A percentile compares a stretch with the other conserved stretches of the same genome.
phyloP scores from a whole-genome alignment of 768 basidiomycete genomes.

The Agaricus bisporus region DNA sequence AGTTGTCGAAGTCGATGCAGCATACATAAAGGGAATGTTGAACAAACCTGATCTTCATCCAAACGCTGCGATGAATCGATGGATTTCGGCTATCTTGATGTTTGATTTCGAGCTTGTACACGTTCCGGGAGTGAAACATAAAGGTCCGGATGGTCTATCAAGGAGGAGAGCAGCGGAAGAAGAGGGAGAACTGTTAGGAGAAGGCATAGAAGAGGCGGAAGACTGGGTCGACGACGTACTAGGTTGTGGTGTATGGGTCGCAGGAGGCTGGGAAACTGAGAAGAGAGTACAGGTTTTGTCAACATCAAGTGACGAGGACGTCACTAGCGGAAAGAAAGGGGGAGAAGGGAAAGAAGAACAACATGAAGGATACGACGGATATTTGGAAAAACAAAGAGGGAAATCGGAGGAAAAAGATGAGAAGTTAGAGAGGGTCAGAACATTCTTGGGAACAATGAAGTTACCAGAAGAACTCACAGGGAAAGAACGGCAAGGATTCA shows the following conservation, averaged over 20 bases:
- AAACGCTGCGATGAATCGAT: conserved; percentile 32
- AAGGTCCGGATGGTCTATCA: conserved; percentile 18
- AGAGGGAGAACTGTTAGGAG: conserved; percentile 17
- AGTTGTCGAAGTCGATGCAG: conserved; percentile 30
- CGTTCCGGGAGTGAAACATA: conserved; percentile 25
- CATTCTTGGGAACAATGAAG: too few relatives aligned
- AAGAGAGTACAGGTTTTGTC: too few relatives aligned
- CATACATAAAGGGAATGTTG: conserved; percentile 36
- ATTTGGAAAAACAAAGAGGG: too few relatives aligned
- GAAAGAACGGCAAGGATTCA: not conserved
- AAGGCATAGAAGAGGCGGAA: conserved; percentile 9
- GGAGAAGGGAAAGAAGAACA: too few relatives aligned
- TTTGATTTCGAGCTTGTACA: conserved; percentile 32
- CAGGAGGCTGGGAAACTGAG: too few relatives aligned
- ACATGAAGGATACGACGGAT: too few relatives aligned
- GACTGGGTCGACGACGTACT: conserved; percentile 17
- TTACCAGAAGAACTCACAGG: too few relatives aligned
- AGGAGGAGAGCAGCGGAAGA: conserved; percentile 11
- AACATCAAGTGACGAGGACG: too few relatives aligned
- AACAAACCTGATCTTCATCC: conserved; percentile 32
- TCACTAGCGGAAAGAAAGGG: too few relatives aligned
- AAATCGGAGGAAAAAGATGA: too few relatives aligned
- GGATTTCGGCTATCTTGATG: conserved; percentile 32
- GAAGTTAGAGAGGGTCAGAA: too few relatives aligned
- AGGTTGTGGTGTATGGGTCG: conserved; percentile 7